Percentiles rank a stretch among this genome's conserved stretches.
Conservation (phyloP, 345 rosid species). For the Alliaria petiolata region DNA sequence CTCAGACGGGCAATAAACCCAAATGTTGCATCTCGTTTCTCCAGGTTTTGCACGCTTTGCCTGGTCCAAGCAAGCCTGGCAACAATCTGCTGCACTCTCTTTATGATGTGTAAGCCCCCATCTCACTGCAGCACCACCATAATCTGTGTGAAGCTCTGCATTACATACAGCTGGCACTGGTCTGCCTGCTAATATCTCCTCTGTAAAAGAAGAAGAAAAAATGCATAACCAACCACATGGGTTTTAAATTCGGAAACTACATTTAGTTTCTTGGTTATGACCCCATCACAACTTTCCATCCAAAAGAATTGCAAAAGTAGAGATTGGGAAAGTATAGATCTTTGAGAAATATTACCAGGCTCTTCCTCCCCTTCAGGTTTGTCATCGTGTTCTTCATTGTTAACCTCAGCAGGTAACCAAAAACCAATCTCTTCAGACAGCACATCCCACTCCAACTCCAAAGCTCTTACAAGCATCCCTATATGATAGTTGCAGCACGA, state of each 20-base stretch:
- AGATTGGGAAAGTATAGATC: background rate
- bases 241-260: background rate
- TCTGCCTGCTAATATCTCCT: conserved; percentile 86
- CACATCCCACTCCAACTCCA: conserved; percentile 76
- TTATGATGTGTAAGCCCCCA: conserved; percentile 97
- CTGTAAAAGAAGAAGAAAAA: conserved; percentile 35
- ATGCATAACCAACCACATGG: background rate
- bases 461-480: conserved; percentile 69
- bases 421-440: conserved; percentile 83
- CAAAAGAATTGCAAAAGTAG: background rate
- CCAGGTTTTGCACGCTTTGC: conserved; percentile 76
- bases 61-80: conserved; percentile 94
- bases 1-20: conserved; percentile 97
- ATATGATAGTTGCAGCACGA: background rate
- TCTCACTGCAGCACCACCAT: conserved; percentile 84
- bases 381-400: conserved; percentile 74
- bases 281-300: background rate
- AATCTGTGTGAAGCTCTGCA: conserved; percentile 87
- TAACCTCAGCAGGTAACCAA: conserved; percentile 75
- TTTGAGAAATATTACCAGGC: conserved; percentile 46
- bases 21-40: conserved; percentile 80
- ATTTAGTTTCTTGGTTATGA: conserved; percentile 1
- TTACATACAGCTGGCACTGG: conserved; percentile 73
- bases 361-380: conserved; percentile 81
- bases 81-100: conserved; percentile 99